Evolutionary conservation across 805 yeast species (phyloP), one percentile per base, ranked within the genome.

Genomic region (Sugiyamaella lignohabitans): DNA sequence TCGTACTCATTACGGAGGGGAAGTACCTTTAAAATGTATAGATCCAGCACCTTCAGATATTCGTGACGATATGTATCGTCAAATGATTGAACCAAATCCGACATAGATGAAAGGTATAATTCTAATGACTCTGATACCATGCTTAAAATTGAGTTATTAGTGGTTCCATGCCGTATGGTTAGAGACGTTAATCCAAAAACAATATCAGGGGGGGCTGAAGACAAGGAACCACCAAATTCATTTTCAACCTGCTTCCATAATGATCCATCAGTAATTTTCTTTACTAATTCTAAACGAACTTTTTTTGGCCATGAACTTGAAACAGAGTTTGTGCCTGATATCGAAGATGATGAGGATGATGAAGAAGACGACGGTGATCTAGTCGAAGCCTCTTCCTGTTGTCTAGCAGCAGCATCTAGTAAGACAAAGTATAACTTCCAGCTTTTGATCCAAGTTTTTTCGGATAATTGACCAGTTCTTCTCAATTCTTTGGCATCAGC

Each of bases 341-440:
- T n/a, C 11, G 32, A 27, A 27, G 32, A 27, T 8, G 32, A 27
- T 8, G 32, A 27, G 8, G 32, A 27, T 27, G 32, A 27, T 27
- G 32, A 8, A 8, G 32, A 27, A 8, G 32, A 27, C 14, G 32
- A 27, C 14, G 32, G 32, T 8, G 11, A 8, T 8, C 11, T 14
- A 8, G 14, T 8, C 14, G 8, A 8, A 27, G 8, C 14, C 32
- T 27, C 19, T 20, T 27, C 40, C 14, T 41, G 38, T 10, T 27
- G 19, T 18, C 27, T 42, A 11, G 47, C 48, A 16, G 52, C 56
- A 20, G 32, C 39, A 40, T 54, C 54, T 5, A 51, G 17, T 14
- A 54, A 38, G 14, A 53, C 51, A 5, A 53, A 34, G 34, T 54
- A 54, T 16, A 54, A 42, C 18, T 46, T 53, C 58, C 58, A 54